These are phyloP conservation scores for Thelephora terrestris DNA, from an alignment of 1,284 basidiomycete species.

Conservation along the genomic window DNA sequence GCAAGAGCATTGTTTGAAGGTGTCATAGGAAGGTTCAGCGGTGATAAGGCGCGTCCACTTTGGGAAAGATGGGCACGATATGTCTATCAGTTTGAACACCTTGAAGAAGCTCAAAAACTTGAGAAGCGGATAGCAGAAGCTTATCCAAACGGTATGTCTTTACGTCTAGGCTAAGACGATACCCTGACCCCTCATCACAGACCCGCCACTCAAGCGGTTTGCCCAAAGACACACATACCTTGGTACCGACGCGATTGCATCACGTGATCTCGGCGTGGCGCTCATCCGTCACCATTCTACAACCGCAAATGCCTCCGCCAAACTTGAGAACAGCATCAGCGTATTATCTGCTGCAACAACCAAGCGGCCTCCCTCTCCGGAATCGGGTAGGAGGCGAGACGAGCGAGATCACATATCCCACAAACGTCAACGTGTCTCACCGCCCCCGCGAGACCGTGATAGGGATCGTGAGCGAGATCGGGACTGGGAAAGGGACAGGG, in stretches of 20 bases:
- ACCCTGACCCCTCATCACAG: constrained; percentile 28
- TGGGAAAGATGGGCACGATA: constrained; percentile 97
- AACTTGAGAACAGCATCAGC: constrained; percentile 3
- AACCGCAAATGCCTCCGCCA: constrained; percentile 8
- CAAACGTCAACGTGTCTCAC: constrained; percentile 49
- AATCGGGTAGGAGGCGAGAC: constrained; percentile 32
- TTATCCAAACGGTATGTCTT: constrained; percentile 66
- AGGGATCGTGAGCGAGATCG: constrained; percentile 23
- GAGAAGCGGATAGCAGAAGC: constrained; percentile 83
- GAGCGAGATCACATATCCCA: constrained; percentile 24
- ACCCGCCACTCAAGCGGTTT: constrained; percentile 85
- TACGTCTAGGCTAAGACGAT: constrained; percentile 1
- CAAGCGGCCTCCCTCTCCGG: constrained; percentile 43
- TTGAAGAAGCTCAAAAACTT: constrained; percentile 82
- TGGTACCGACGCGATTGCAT: constrained; percentile 82
- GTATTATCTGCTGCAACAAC: constrained; percentile 5
- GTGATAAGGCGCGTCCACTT: constrained; percentile 74
- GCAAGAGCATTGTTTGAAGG: constrained; percentile 94
- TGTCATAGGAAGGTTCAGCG: constrained; percentile 68
- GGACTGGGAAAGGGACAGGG: constrained; percentile 10
- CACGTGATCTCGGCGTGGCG: constrained; percentile 78
- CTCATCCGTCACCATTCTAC: constrained; percentile 24
- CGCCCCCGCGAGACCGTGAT: constrained; percentile 37
- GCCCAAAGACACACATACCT: constrained; percentile 86
- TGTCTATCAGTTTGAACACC: constrained; percentile 91